These are phyloP conservation scores for Leccinum aurantiacum DNA, from an alignment of 768 basidiomycete species.

Conservation along the genomic window DNA sequence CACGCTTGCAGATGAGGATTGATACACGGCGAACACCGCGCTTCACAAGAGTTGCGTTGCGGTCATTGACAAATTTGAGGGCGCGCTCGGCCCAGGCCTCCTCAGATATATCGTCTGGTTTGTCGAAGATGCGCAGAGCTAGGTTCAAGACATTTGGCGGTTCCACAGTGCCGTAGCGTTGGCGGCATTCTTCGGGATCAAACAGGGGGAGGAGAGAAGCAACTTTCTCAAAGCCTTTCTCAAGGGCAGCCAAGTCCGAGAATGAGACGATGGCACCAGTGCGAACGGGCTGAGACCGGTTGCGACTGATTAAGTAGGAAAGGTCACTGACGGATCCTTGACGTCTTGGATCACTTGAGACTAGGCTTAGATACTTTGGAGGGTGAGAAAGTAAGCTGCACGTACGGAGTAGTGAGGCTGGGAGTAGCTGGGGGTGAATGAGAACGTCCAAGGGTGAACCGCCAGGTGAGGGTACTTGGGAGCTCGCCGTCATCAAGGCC, in stretches of 20 bases:
- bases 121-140: constrained; percentile 84
- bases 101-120: constrained; percentile 75
- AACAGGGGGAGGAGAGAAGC: constrained; percentile 73
- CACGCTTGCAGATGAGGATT: constrained; percentile 86
- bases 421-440: constrained; percentile 87
- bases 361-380: constrained; percentile 8
- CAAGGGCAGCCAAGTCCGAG: constrained; percentile 66
- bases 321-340: constrained; percentile 95
- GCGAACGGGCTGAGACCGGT: constrained; percentile 86
- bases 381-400: not conserved
- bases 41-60: constrained; percentile 55
- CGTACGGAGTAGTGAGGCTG: constrained; percentile 44
- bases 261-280: constrained; percentile 92
- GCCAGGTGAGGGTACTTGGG: constrained; percentile 83
- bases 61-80: constrained; percentile 67
- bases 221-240: constrained; percentile 73
- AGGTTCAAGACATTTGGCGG: constrained; percentile 94
- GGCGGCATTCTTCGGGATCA: constrained; percentile 65
- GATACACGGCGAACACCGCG: constrained; percentile 92
- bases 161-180: constrained; percentile 73
- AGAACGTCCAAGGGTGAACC: constrained; percentile 90
- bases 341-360: constrained; percentile 59
- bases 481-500: constrained; percentile 79
- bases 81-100: constrained; percentile 76
- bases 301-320: constrained; percentile 85